These are phyloP conservation scores for Emergomyces orientalis DNA, from an alignment of 2,329 filamentous ascomycete species.

Conservation along the genomic window DNA sequence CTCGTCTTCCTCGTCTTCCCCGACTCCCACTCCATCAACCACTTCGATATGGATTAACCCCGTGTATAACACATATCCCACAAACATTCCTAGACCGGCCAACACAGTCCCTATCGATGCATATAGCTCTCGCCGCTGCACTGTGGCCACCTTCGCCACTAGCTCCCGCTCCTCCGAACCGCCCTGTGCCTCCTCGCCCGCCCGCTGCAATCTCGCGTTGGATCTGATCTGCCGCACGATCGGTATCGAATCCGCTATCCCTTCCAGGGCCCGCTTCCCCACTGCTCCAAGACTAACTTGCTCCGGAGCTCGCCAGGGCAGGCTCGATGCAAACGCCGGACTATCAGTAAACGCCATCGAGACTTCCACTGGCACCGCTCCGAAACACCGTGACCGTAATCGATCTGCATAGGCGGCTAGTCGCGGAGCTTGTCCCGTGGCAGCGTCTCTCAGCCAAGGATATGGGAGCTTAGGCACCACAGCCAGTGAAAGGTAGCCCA, in stretches of 20 bases:
- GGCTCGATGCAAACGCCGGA: slow-evolving; percentile 12
- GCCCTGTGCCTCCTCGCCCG: slow-evolving; percentile 21
- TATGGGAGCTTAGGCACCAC: slow-evolving; percentile 52
- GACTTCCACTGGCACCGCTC: slow-evolving; percentile 16
- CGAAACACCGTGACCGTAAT: slow-evolving; percentile 32
- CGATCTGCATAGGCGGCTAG: slow-evolving; percentile 39
- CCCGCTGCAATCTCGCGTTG: slow-evolving; percentile 31
- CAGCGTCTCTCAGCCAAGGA: slow-evolving; percentile 51
- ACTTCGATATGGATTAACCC: slow-evolving; percentile 18
- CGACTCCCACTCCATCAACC: neutral
- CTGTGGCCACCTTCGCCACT: slow-evolving; percentile 20
- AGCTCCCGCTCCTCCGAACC: slow-evolving; percentile 19
- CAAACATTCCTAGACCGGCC: slow-evolving; percentile 28
- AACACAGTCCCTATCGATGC: slow-evolving; percentile 29
- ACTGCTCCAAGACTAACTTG: slow-evolving; percentile 26
- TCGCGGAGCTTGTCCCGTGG: slow-evolving; percentile 42
- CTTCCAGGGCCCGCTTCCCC: slow-evolving; percentile 28
- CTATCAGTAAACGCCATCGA: slow-evolving; percentile 4
- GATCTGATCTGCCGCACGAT: slow-evolving; percentile 29
- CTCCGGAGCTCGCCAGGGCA: slow-evolving; percentile 31
- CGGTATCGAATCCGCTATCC: slow-evolving; percentile 30
- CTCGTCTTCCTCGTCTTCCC: no score
- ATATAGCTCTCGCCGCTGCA: slow-evolving; percentile 27
- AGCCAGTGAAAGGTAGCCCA: slow-evolving; percentile 72
- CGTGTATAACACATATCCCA: slow-evolving; percentile 30